phyloP scores from a whole-genome alignment of 257 asterid genomes.

The Gynochthodes officinalis region DNA sequence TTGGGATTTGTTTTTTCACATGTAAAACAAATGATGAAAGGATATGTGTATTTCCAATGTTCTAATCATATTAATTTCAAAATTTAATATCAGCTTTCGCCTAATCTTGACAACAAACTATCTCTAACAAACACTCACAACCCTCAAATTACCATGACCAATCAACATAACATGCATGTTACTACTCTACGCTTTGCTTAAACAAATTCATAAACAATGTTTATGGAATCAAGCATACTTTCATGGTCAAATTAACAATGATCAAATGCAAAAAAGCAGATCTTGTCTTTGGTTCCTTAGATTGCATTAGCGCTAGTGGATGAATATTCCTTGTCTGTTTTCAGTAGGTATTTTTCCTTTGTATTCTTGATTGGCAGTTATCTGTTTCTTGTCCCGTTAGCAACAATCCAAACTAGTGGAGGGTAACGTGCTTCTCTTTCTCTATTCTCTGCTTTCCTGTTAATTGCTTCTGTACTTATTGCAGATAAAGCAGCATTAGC shows the following conservation, averaged over 20 bases:
- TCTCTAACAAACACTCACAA: too few species aligned
- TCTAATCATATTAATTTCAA: too few species aligned
- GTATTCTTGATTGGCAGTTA: slow-evolving; percentile 35
- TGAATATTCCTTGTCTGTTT: slow-evolving; percentile 44
- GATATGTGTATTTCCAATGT: too few species aligned
- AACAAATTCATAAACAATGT: not conserved
- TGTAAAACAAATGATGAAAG: too few species aligned
- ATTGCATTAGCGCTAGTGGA: slow-evolving; percentile 31
- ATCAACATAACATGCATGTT: too few species aligned
- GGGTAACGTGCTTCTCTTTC: slow-evolving; percentile 37
- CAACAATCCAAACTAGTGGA: slow-evolving; percentile 24
- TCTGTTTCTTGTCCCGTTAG: slow-evolving; percentile 19
- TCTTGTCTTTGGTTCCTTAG: slow-evolving; percentile 26
- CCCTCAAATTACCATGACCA: too few species aligned
- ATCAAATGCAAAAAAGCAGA: slow-evolving; percentile 16
- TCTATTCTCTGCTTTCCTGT: not conserved
- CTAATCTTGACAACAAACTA: too few species aligned
- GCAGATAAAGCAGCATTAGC: not conserved
- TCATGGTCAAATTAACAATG: not conserved
- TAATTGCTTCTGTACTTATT: not conserved
- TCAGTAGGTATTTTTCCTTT: slow-evolving; percentile 16
- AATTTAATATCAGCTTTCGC: too few species aligned
- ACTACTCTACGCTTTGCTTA: not conserved
- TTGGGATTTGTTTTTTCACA: too few species aligned
- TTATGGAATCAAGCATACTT: not conserved